A percentile compares a stretch with the other conserved stretches of the same genome.
Conservation (phyloP, 352 stramenopile genomes). For the Thalassiosira mediterranea region DNA sequence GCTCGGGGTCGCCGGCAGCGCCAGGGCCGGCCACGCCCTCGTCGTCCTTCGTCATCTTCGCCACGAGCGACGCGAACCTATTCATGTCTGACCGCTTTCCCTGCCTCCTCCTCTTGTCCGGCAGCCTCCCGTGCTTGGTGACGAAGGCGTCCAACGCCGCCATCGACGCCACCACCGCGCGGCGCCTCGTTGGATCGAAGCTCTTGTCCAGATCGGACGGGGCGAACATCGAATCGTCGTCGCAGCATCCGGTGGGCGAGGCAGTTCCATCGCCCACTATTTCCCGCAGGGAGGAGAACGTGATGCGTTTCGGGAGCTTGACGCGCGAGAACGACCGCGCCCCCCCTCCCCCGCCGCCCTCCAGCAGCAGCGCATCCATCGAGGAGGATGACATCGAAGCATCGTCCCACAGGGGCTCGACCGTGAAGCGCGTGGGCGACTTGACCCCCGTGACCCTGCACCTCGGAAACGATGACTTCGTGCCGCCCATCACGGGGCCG, state of each 20-base stretch:
- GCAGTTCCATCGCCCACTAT: constrained; percentile 28
- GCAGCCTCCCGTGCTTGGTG: constrained; percentile 48
- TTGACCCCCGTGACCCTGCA: constrained; percentile 63
- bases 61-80: constrained; percentile 39
- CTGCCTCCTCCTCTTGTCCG: constrained; percentile 15
- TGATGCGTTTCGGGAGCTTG: constrained; percentile 61
- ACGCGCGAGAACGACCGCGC: constrained; percentile 60
- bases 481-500: neutral
- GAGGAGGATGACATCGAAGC: constrained; percentile 1
- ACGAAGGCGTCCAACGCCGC: constrained; percentile 60
- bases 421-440: constrained; percentile 60
- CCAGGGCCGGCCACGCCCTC: too few species aligned
- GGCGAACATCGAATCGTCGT: constrained; percentile 63
- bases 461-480: constrained; percentile 37
- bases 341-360: constrained; percentile 39
- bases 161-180: constrained; percentile 66
- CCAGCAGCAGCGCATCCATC: constrained; percentile 18
- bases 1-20: constrained; percentile 2
- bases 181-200: constrained; percentile 63
- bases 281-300: constrained; percentile 64
- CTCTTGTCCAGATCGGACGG: constrained; percentile 81
- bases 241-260: constrained; percentile 22
- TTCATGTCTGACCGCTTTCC: constrained; percentile 43
- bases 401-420: constrained; percentile 27
- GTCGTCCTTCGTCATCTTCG: constrained; percentile 20